Base-by-base conservation (phyloP, 495 filamentous ascomycete species). In the Cercophora sp. region DNA sequence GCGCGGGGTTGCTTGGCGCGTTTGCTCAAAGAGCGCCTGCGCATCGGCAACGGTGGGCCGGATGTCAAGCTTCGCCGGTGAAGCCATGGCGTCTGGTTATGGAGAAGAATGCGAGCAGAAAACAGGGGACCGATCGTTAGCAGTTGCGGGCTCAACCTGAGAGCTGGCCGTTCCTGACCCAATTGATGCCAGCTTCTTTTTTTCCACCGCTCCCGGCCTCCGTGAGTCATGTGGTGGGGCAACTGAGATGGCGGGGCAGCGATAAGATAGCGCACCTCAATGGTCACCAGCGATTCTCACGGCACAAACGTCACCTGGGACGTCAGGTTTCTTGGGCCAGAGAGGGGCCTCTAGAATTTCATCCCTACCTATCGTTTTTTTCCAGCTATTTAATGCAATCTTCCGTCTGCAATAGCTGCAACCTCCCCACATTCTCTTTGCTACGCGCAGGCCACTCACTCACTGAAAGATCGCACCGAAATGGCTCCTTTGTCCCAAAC, bases 61-160 rank as follows among this genome's bases (percentile, higher is more conserved):
- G 37, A 63, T 63, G 18, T 67, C 64, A 45, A 67, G 56, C 16
- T 64, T 57, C 1, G 55, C 55, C 13, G 44, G 26, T 6, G 59
- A 40, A 54, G 48, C 51, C 62, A 65, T 65, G 20, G 34, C 22
- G 11, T 11, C 29, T 23, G 26, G 10, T 24, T 29, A 47, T 47
- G 43, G 43, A 29, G 43, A 47, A 29, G 29, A 15, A 11, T 24
- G 16, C 10, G 1, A 18, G 20, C n/a, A 39, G 23, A 5, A 31
- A 31, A 31, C 10, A 27, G 19, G 25, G 42, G 42, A 31, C 24
- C 9, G 23, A 18, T 31, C 32, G 15, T 13, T 6, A 18, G 5
- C 42, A 29, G 13, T 24, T 42, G 39, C 6, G 11, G 6, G 20
- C n/a, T 22, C 6, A 11, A 43, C 16, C 19, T 18, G 36, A 19